Base-by-base conservation (phyloP, 805 yeast species). In the Metschnikowia rubicola region DNA sequence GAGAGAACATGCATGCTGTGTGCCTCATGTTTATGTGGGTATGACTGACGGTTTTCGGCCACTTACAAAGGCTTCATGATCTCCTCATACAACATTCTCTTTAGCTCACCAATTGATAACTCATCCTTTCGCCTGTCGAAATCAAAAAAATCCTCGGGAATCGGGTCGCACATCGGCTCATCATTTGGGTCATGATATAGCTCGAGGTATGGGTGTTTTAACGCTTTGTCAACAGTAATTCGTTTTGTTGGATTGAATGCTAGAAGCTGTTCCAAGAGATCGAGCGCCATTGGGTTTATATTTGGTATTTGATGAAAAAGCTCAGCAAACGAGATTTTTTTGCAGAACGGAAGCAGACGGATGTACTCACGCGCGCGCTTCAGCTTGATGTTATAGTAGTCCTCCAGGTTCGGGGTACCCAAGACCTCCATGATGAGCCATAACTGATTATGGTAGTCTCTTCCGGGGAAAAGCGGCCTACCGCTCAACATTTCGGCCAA, bases 181-280 rank as follows among this genome's bases (percentile, higher is more conserved):
- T 92, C 98, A 45, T 79, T 81, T 3, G 97, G 96, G 61, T 92
- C 98, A 65, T 92, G 98, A 67, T 92, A 92, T n/a, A 86, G 78
- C 42, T 76, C 69, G 63, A 95, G 83, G 87, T 96, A 94, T 40
- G 88, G 89, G 64, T 88, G 96, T 49, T 76, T 74, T 54, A 88
- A 72, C 0, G 95, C 94, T 52, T 85, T 84, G 48, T 75, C 78
- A 4, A 92, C 96, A 2, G 88, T 79, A 44, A 86, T 80, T 54
- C 96, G 72, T 58, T 82, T 74, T 2, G 73, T 62, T 1, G 96
- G 95, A 59, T 88, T 88, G 57, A 83, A 84, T 29, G 77, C 81
- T 51, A 88, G 78, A 59, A 88, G 73, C 55, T 75, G 77, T 50
- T 75, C 78, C 52, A 87, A 69, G 55, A 88, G 71, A 63, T 88